Evolutionary conservation across 2,329 filamentous ascomycete species (phyloP), one percentile per base, ranked within the genome.

Genomic region (Trichophyton rubrum): DNA sequence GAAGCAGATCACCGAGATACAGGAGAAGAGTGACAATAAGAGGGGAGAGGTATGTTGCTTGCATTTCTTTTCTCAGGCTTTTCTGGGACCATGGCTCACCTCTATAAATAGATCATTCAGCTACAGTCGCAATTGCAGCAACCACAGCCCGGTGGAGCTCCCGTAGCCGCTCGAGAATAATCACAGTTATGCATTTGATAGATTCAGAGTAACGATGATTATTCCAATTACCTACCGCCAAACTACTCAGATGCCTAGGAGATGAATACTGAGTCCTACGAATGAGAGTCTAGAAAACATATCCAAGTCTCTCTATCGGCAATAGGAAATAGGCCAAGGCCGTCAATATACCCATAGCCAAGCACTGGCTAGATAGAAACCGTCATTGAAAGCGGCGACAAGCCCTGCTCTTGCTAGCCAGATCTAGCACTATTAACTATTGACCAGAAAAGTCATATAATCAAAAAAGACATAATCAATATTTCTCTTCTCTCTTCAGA

Each of bases 21-120:
- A 88, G 67, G 80, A 82, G 27, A 82, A 83, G 72, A 82, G 82
- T 62, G 85, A 89, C 68, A 79, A 78, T 63, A 82, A 84, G 70
- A 85, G 85, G 70, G 77, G 80, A 65, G 82, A 88, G 76, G 83
- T 86, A 71, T 68, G 77, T 62, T 24, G 24, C 57, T 15, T 20
- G 17, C 7, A 15, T 17, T 24, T 6, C 11, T 8, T 43, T 9
- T 55, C 20, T 58, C 40, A 22, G 11, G 9, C 49, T 35, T 9
- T 40, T 30, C 3, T 40, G n/a, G 20, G 1, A 30, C 9, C 24
- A 41, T n/a, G 22, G 35, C 55, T 57, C 13, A 57, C 35, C n/a
- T 60, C 15, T 17, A 6, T 49, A 15, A 33, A 6, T 60, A 76
- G 74, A 68, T 75, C 55, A 67, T 75, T 35, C 71, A 74, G 66